Evolutionary conservation across 1,139 yeast species (phyloP), one percentile per base, ranked within the genome.

Genomic region (Spencermartinsiella ligniputridi): DNA sequence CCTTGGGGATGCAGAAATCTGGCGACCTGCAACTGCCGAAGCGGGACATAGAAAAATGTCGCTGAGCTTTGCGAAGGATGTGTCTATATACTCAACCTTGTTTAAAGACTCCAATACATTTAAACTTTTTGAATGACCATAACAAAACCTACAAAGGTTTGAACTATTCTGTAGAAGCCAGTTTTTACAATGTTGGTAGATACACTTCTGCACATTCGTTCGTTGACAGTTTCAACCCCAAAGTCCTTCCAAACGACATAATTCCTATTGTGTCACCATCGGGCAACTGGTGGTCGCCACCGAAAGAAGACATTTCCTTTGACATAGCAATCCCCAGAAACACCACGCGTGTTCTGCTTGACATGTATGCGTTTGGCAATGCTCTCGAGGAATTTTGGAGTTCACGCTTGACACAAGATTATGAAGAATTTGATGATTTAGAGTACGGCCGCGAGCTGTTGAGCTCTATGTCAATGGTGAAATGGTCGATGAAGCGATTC

Each of bases 331-430:
- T 71, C 70, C 49, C 84, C 76, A 33, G 63, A 61, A 80, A 81
- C 57, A 78, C 86, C 8, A 76, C 84, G 9, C 71, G 81, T 44
- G 78, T 78, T 34, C 68, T 70, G 39, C 64, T 86, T 33, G 74
- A 83, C 6, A 61, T 87, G 2, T 81, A 78, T 55, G 78, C 86
- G 2, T 79, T 87, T 17, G 96, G 94, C 2, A 85, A 83, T 57
- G 81, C 81, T 1, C 79, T 76, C 35, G 96, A 87, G 61, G 96
- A 88, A 63, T 84, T 84, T 58, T 87, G 95, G 95, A 87, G 83
- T 63, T 64, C 79, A n/a, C 82, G 83, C 55, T 75, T 78, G 15
- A 54, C 81, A 42, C 84, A 81, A 49, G 63, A 68, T 52, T 67
- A 67, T 16, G 56, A 65, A 22, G 54, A 63, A 9, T 78, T 76